Conservation (phyloP, 2,329 filamentous ascomycete genomes). For the Arthrobotrys entomopaga region DNA sequence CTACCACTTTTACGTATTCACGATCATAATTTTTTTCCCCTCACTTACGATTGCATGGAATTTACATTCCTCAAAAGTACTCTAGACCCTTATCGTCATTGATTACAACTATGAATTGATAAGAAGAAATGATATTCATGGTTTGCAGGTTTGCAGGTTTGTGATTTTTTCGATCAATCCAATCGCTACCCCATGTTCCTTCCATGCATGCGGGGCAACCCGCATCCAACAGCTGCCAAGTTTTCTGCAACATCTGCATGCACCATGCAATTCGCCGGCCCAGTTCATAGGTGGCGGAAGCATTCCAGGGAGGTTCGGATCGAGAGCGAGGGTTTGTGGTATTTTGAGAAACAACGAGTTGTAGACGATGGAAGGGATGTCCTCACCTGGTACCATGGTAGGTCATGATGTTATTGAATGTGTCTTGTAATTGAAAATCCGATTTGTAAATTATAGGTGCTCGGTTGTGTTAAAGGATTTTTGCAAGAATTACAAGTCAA, state of each 20-base stretch:
- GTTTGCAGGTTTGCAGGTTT: too few relatives aligned
- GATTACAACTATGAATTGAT: constrained; percentile 2
- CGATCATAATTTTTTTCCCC: too few relatives aligned
- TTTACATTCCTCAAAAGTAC: neutral
- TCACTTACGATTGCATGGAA: neutral
- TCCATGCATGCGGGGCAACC: constrained; percentile 29
- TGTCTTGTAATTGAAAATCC: too few relatives aligned
- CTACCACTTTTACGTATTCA: too few relatives aligned
- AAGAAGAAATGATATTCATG: neutral
- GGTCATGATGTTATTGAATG: too few relatives aligned
- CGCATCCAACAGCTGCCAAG: constrained; percentile 28
- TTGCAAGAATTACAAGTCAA: too few relatives aligned
- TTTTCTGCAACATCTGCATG: neutral
- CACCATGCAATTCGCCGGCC: constrained; percentile 21
- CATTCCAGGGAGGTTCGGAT: constrained; percentile 8
- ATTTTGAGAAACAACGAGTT: neutral
- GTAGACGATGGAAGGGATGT: neutral
- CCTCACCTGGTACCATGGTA: too few relatives aligned
- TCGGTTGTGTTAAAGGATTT: too few relatives aligned
- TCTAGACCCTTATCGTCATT: neutral
- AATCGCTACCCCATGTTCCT: constrained; percentile 8
- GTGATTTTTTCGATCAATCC: neutral
- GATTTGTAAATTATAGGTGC: too few relatives aligned
- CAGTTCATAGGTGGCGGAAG: constrained; percentile 8
- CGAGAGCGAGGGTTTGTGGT: constrained; percentile 2